Evolutionary conservation across 352 stramenopile species (phyloP).

Genomic region (Globisporangium paddicum): DNA sequence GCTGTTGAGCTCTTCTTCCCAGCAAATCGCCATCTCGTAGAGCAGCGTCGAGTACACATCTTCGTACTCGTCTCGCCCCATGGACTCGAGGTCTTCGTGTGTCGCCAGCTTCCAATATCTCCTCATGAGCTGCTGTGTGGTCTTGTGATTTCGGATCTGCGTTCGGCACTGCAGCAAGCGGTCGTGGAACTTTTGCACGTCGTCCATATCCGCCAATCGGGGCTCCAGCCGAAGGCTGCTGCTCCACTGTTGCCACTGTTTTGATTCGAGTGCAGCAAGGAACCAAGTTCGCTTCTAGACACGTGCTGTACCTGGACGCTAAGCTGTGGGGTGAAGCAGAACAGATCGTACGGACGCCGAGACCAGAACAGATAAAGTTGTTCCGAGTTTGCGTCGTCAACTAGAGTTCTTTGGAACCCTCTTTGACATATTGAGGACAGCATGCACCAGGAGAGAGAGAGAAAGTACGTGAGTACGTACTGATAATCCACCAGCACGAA

Average conservation of each 20-base stretch:
- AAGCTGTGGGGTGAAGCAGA: neutral
- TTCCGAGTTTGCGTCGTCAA: neutral
- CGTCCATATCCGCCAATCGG: slow-evolving; percentile 22
- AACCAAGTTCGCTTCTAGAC: neutral
- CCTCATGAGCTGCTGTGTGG: slow-evolving; percentile 30
- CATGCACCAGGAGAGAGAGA: neutral
- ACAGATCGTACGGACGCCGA: neutral
- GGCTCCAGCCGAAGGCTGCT: neutral
- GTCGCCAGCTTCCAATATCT: slow-evolving; percentile 29
- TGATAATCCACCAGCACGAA: neutral
- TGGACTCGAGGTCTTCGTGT: slow-evolving; percentile 12
- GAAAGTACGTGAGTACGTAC: neutral
- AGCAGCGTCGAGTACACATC: slow-evolving; percentile 45
- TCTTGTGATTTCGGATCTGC: slow-evolving; percentile 36
- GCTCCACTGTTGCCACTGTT: neutral
- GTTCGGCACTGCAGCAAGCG: slow-evolving; percentile 38
- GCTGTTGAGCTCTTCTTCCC: slow-evolving; percentile 47
- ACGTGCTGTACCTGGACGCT: neutral
- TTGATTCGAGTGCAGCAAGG: neutral
- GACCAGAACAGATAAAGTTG: neutral
- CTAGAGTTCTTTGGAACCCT: neutral
- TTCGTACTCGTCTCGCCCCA: slow-evolving; percentile 35
- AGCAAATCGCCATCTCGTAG: slow-evolving; percentile 62
- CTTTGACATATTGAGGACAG: neutral
- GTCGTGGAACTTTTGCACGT: slow-evolving; percentile 31